Conservation (phyloP, 306 rosid species). For the Trifolium pratense region DNA sequence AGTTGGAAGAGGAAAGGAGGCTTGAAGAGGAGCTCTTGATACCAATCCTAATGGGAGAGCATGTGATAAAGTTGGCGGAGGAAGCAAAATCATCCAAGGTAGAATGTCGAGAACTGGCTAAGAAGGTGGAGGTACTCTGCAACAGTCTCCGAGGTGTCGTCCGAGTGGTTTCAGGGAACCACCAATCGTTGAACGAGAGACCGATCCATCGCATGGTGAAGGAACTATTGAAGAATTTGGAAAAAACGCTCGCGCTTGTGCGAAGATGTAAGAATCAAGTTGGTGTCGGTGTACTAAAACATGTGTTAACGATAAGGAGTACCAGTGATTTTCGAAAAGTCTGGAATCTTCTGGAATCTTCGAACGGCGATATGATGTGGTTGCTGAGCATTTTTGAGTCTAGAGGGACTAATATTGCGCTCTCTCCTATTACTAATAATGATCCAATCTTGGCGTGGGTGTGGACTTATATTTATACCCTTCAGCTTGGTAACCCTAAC, state of each 20-base stretch:
- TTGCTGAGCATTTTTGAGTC: constrained; percentile 67
- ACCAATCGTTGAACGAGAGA: constrained; percentile 65
- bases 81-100: constrained; percentile 69
- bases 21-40: constrained; percentile 65
- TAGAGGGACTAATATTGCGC: constrained; percentile 57
- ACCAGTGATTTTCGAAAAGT: constrained; percentile 73
- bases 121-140: constrained; percentile 64
- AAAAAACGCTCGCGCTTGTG: constrained; percentile 58
- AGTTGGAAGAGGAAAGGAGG: constrained; percentile 47
- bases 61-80: constrained; percentile 65
- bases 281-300: constrained; percentile 77
- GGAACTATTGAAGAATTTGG: constrained; percentile 67
- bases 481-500: constrained; percentile 75
- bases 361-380: constrained; percentile 80
- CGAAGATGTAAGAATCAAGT: constrained; percentile 67
- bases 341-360: constrained; percentile 63
- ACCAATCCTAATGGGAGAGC: constrained; percentile 69
- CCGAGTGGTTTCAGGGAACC: constrained; percentile 52
- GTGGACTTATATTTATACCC: constrained; percentile 66
- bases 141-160: constrained; percentile 68
- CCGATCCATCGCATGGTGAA: constrained; percentile 74
- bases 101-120: constrained; percentile 65
- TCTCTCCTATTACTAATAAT: constrained; percentile 80
- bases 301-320: constrained; percentile 71
- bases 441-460: constrained; percentile 89